Evolutionary conservation across 2,329 filamentous ascomycete species (phyloP).

Genomic region (Alternaria angustiovoidea): DNA sequence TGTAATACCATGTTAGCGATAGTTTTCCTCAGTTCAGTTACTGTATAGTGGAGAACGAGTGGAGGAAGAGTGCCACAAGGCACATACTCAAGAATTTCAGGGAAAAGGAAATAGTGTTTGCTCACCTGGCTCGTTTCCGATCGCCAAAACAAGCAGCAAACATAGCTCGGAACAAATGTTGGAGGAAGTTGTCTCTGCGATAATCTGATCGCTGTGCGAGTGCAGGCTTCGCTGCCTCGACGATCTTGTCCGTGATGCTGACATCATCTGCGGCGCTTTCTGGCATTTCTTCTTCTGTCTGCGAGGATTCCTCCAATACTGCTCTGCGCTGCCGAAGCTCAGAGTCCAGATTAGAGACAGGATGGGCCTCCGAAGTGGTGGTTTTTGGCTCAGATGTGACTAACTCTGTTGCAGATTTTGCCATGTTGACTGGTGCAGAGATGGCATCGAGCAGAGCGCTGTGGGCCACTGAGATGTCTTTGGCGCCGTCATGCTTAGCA

Average conservation of each 20-base stretch:
- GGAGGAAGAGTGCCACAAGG: background rate
- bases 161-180: slow-evolving; percentile 20
- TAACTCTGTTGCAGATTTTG: slow-evolving; percentile 20
- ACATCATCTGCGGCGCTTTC: background rate
- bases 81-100: slow-evolving; percentile 1
- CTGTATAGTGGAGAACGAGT: background rate
- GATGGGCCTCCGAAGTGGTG: slow-evolving; percentile 2
- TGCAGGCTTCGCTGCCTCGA: background rate
- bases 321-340: slow-evolving; percentile 27
- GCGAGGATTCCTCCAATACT: slow-evolving; percentile 6
- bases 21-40: background rate
- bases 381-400: slow-evolving; percentile 21
- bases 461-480: slow-evolving; percentile 15
- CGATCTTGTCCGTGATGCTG: slow-evolving; percentile 4
- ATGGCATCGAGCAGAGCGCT: slow-evolving; percentile 21
- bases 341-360: slow-evolving; percentile 10
- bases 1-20: slow-evolving; percentile 10
- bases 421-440: slow-evolving; percentile 20
- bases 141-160: slow-evolving; percentile 26
- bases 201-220: slow-evolving; percentile 8
- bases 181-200: slow-evolving; percentile 15
- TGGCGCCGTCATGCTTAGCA: slow-evolving; percentile 26
- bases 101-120: slow-evolving; percentile 3
- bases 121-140: slow-evolving; percentile 38
- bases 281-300: slow-evolving; percentile 3